These are phyloP conservation scores for Zymoseptoria brevis DNA, from an alignment of 2,329 filamentous ascomycete genomes.

Conservation along the genomic window DNA sequence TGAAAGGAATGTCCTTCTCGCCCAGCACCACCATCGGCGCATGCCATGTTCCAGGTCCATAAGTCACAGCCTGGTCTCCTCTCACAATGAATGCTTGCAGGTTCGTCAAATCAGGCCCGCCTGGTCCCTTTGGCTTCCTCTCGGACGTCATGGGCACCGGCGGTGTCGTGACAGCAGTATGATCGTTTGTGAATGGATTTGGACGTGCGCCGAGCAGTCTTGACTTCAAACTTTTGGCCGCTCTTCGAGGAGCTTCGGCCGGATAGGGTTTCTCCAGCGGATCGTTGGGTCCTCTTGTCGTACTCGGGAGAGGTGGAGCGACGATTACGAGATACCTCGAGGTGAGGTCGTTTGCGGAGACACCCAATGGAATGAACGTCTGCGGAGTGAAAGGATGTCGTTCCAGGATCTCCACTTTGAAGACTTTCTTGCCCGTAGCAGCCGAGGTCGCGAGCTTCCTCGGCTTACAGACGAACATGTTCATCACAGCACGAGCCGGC, in stretches of 20 bases:
- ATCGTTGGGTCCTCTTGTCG: slow-evolving; percentile 2
- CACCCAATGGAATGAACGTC: slow-evolving; percentile 74
- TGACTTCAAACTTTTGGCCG: slow-evolving; percentile 28
- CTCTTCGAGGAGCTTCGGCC: slow-evolving; percentile 34
- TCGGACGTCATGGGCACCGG: slow-evolving; percentile 9
- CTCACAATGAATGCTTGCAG: slow-evolving; percentile 72
- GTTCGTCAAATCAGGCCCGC: slow-evolving; percentile 63
- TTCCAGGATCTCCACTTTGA: slow-evolving; percentile 70
- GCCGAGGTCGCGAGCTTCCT: slow-evolving; percentile 40
- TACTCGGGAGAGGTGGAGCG: slow-evolving; percentile 61
- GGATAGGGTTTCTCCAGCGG: slow-evolving; percentile 20
- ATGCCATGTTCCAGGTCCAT: slow-evolving; percentile 88
- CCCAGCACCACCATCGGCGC: slow-evolving; percentile 91
- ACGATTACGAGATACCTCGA: slow-evolving; percentile 76
- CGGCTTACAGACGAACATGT: slow-evolving; percentile 80
- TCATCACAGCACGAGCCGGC: slow-evolving; percentile 59
- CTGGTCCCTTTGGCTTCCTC: slow-evolving; percentile 36
- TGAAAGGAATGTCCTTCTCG: slow-evolving; percentile 63
- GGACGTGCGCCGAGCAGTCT: slow-evolving; percentile 36
- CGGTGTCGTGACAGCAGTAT: slow-evolving; percentile 28
- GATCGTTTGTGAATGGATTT: slow-evolving; percentile 45
- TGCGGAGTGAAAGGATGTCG: slow-evolving; percentile 91
- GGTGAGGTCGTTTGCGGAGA: slow-evolving; percentile 39
- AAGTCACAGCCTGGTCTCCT: slow-evolving; percentile 78
- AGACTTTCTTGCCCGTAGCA: slow-evolving; percentile 32